These are phyloP conservation scores for Bipolaris cookei DNA, from an alignment of 2,329 filamentous ascomycete genomes.

Conservation along the genomic window DNA sequence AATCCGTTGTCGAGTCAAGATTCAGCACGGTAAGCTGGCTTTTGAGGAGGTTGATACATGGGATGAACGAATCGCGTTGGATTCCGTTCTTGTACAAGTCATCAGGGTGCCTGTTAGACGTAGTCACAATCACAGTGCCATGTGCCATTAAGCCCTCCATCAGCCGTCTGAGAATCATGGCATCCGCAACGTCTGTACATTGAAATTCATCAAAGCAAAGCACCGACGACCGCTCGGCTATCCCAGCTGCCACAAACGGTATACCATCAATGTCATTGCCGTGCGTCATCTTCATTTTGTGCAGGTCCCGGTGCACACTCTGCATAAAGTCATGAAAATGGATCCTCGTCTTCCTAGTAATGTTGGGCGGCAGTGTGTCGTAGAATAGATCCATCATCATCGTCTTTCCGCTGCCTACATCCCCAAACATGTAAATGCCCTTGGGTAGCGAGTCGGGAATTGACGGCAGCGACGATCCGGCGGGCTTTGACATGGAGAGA, in stretches of 20 bases:
- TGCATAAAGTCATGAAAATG: slow-evolving; percentile 99
- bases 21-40: slow-evolving; percentile 85
- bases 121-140: slow-evolving; percentile 95
- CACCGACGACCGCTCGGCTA: slow-evolving; percentile 82
- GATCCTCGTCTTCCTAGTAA: slow-evolving; percentile 85
- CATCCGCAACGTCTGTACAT: slow-evolving; percentile 96
- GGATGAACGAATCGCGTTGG: slow-evolving; percentile 92
- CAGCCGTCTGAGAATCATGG: slow-evolving; percentile 92
- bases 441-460: slow-evolving; percentile 80
- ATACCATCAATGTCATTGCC: slow-evolving; percentile 90
- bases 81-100: slow-evolving; percentile 98
- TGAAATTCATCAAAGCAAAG: slow-evolving; percentile 99
- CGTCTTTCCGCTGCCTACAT: slow-evolving; percentile 97
- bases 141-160: slow-evolving; percentile 93
- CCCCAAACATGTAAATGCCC: slow-evolving; percentile 92
- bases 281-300: slow-evolving; percentile 86
- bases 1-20: slow-evolving; percentile 93
- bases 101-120: slow-evolving; percentile 93
- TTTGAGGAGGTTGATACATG: slow-evolving; percentile 92
- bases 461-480: slow-evolving; percentile 49
- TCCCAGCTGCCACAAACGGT: slow-evolving; percentile 92
- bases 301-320: slow-evolving; percentile 88
- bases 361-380: slow-evolving; percentile 82
- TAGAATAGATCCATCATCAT: slow-evolving; percentile 99
- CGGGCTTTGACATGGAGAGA: slow-evolving; percentile 60